Evolutionary conservation across 768 basidiomycete species (phyloP).

Genomic region (Termitomyces sp.): DNA sequence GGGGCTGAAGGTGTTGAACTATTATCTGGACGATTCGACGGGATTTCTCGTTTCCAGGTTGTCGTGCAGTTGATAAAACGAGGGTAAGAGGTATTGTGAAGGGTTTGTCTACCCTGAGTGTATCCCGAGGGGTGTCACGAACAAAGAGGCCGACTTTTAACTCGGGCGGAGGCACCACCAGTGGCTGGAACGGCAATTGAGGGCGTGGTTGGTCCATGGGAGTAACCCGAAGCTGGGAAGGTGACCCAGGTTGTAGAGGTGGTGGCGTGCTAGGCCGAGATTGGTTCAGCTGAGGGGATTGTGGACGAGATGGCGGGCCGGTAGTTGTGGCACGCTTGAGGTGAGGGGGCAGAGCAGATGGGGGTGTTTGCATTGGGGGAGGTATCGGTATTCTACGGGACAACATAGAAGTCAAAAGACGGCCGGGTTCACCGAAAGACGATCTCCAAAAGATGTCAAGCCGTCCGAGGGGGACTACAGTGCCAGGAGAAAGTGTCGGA

Average conservation of each 20-base stretch:
- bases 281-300: slow-evolving; percentile 51
- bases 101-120: slow-evolving; percentile 48
- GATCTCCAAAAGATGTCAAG: slow-evolving; percentile 90
- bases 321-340: slow-evolving; percentile 54
- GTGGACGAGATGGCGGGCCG: slow-evolving; percentile 44
- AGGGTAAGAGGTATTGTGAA: slow-evolving; percentile 57
- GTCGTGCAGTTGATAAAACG: slow-evolving; percentile 43
- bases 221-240: slow-evolving; percentile 40
- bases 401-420: slow-evolving; percentile 84
- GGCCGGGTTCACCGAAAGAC: slow-evolving; percentile 79
- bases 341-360: slow-evolving; percentile 73
- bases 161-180: slow-evolving; percentile 27
- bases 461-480: slow-evolving; percentile 75
- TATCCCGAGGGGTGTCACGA: slow-evolving; percentile 40
- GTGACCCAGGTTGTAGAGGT: slow-evolving; percentile 39
- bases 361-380: slow-evolving; percentile 41
- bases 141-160: slow-evolving; percentile 59
- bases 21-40: slow-evolving; percentile 48
- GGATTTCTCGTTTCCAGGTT: slow-evolving; percentile 23
- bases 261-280: slow-evolving; percentile 63
- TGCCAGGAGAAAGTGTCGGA: slow-evolving; percentile 57
- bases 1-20: slow-evolving; percentile 62
- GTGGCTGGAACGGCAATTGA: slow-evolving; percentile 28
- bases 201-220: slow-evolving; percentile 30
- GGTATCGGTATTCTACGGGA: slow-evolving; percentile 73